A percentile compares a stretch with the other conserved stretches of the same genome.
Conservation (phyloP, 129 eudicot genomes). For the Lonicera japonica region DNA sequence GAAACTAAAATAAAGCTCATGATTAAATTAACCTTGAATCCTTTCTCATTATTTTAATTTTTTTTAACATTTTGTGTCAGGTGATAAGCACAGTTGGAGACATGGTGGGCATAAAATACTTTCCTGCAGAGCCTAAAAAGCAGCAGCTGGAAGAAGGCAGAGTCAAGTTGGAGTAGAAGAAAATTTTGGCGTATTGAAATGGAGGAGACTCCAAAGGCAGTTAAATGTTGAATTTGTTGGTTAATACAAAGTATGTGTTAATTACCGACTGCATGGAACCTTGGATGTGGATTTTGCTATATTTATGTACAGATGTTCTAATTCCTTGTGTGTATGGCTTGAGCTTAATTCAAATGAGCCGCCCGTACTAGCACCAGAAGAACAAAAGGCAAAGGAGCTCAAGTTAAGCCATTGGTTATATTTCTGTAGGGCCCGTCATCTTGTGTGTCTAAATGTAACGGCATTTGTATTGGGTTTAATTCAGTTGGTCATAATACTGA, state of each 20-base stretch:
- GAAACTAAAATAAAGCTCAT: no score
- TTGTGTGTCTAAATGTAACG: background rate
- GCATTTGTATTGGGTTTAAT: background rate
- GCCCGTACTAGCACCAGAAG: no score
- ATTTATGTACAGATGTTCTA: slow-evolving; percentile 24
- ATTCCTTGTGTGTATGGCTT: slow-evolving; percentile 8
- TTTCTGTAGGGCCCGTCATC: no score
- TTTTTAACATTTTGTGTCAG: slow-evolving; percentile 22
- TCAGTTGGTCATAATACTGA: background rate
- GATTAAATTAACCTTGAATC: no score
- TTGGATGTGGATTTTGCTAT: slow-evolving; percentile 1
- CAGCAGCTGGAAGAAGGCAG: slow-evolving; percentile 61
- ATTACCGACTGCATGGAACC: slow-evolving; percentile 8
- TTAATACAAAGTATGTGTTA: background rate
- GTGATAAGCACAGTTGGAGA: slow-evolving; percentile 89
- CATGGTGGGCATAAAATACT: slow-evolving; percentile 87
- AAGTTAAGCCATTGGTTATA: no score
- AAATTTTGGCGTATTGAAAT: slow-evolving; percentile 4
- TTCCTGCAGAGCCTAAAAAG: slow-evolving; percentile 90
- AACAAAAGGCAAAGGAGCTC: no score
- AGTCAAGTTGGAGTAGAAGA: slow-evolving; percentile 41
- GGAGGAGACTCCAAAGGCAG: slow-evolving; percentile 11
- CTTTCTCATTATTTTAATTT: background rate
- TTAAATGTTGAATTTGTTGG: slow-evolving; percentile 10
- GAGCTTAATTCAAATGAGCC: no score